These are phyloP conservation scores for Erythrobasidium yunnanense DNA, from an alignment of 768 basidiomycete species.

Conservation along the genomic window DNA sequence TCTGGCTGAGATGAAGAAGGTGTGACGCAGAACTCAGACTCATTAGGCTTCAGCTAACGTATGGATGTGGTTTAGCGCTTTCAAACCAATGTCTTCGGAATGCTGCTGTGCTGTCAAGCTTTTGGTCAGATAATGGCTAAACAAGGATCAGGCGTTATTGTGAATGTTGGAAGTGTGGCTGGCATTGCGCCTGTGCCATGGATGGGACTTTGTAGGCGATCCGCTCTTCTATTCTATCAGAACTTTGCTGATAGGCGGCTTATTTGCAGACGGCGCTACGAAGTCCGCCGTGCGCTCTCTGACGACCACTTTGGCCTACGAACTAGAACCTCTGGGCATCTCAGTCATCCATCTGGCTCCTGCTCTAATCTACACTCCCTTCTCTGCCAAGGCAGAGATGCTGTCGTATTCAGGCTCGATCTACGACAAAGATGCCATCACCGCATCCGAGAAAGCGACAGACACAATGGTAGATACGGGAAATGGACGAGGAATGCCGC, in stretches of 20 bases:
- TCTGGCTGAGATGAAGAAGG: background rate
- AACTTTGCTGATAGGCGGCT: background rate
- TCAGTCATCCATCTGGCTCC: constrained; percentile 12
- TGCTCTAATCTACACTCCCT: constrained; percentile 11
- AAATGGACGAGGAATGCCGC: constrained; percentile 13
- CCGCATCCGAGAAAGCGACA: background rate
- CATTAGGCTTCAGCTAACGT: background rate
- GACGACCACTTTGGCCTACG: constrained; percentile 4
- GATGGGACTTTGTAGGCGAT: constrained; percentile 6
- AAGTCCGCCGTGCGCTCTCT: constrained; percentile 10
- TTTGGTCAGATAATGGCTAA: constrained; percentile 17
- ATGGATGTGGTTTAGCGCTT: background rate
- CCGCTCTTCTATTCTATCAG: background rate
- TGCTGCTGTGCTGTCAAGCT: constrained; percentile 13
- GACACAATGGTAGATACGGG: constrained; percentile 19
- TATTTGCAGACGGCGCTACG: constrained; percentile 11
- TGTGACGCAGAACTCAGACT: background rate
- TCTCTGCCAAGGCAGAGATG: constrained; percentile 4
- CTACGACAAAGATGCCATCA: constrained; percentile 7
- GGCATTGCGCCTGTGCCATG: constrained; percentile 10
- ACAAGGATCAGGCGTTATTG: constrained; percentile 17
- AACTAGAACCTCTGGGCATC: constrained; percentile 10
- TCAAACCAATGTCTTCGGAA: constrained; percentile 16
- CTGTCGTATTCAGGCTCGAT: background rate
- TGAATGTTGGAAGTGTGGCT: constrained; percentile 17